Base-by-base conservation (phyloP, 139 green algal genomes). In the Mesotaenium endlicherianum region DNA sequence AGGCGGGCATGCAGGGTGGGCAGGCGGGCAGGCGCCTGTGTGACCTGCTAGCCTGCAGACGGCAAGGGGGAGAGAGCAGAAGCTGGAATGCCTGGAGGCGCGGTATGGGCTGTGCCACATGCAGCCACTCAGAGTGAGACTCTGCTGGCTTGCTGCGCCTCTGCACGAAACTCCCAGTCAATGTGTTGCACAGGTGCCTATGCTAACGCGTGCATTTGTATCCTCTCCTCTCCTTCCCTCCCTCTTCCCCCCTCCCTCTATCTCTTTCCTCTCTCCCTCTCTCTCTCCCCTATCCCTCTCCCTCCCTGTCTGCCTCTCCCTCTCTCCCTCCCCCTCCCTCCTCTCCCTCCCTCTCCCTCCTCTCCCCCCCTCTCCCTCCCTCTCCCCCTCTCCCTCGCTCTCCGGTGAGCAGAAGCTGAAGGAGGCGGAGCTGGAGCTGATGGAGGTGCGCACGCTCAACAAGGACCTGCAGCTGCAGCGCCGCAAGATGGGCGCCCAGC, bases 381-480 rank as follows among this genome's bases (percentile, higher is more conserved):
- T 26, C 26, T 20, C 50, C 50, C 26, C 20, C 50, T 64, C 50
- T 64, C 50, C 50, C 50, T 64, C 50, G 20, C 50, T 26, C 50
- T 64, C 50, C n/a, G n/a, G n/a, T n/a, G n/a, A n/a, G 3, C 76
- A 84, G 77, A 53, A 34, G 39, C 38, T 57, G 14, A 38, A 84
- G 47, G 50, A 84, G 45, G 36, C 26, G 43, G 77, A 84, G 57
- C 36, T 74, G 44, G 77, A 84, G 57, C 36, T 79, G 64, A 40
- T 76, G 38, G 77, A 84, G 57, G 20, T 78, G 20, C 34, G 77
- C 3, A 20, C 53, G 55, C n/a, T 60, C 17, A 64, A 71, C 77
- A 84, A 84, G 40, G 77, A 84, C 31, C 58, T 84, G 44, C 77
- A 84, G 57, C 57, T 84, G 57, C 77, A 84, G 68, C 79, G 42